phyloP scores from a whole-genome alignment of 2,329 filamentous ascomycete genomes.

The Fusarium sp. region DNA sequence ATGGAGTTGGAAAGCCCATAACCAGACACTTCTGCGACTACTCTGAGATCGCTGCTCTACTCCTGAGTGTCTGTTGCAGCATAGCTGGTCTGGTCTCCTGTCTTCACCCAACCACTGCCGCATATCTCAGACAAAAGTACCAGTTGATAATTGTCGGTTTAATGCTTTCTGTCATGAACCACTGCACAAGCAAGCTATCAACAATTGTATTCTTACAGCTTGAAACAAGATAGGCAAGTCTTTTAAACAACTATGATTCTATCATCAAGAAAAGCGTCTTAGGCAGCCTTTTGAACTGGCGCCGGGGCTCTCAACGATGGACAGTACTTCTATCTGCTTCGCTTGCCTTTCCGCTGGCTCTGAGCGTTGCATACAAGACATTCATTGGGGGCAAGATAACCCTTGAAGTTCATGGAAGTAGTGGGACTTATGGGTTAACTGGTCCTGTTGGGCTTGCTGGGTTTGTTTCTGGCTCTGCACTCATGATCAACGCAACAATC shows the following conservation, averaged over 20 bases:
- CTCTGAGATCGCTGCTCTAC: background rate
- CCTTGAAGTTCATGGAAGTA: accelerated
- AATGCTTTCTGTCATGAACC: background rate
- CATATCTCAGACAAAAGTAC: background rate
- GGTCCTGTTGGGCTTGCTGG: background rate
- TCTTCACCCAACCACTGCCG: background rate
- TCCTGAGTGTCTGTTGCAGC: background rate
- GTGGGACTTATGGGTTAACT: background rate
- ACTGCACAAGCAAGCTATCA: background rate
- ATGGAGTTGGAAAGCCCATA: background rate
- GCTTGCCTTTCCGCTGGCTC: background rate
- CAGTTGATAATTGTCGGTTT: background rate
- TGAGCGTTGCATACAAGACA: background rate
- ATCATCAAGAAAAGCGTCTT: background rate
- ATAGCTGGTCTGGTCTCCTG: background rate
- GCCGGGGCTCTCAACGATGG: background rate
- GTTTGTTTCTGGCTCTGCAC: background rate
- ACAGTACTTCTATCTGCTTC: background rate
- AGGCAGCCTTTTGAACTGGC: background rate
- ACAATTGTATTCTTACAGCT: background rate
- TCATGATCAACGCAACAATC: background rate
- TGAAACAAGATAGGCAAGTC: background rate
- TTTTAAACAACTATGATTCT: background rate
- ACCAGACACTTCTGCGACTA: background rate
- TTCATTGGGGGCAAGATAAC: background rate